Conservation (phyloP, 257 asterid species). For the Galeopsis tetrahit region DNA sequence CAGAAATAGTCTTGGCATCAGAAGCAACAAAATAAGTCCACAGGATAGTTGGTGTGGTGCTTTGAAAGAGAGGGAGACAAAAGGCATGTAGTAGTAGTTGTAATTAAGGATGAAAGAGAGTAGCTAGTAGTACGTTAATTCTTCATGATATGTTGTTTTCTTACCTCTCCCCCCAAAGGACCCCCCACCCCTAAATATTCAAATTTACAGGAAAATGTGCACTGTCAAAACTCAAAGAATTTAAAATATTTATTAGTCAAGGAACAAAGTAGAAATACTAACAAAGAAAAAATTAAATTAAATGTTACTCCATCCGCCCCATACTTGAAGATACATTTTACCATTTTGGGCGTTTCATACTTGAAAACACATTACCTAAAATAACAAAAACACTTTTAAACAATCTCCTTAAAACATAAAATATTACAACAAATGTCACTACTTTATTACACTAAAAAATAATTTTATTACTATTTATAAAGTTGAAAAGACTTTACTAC, state of each 20-base stretch:
- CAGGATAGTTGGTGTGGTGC: constrained; percentile 44
- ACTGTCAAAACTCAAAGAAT: constrained; percentile 52
- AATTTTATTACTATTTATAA: too few relatives aligned
- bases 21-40: constrained; percentile 40
- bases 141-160: constrained; percentile 53
- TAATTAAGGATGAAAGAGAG: constrained; percentile 43
- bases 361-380: too few relatives aligned
- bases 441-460: too few relatives aligned
- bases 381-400: too few relatives aligned
- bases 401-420: too few relatives aligned
- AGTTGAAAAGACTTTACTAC: too few relatives aligned
- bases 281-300: too few relatives aligned
- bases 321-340: too few relatives aligned
- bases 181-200: not conserved
- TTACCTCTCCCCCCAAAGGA: not conserved
- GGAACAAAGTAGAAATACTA: not conserved
- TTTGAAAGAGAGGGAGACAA: constrained; percentile 52
- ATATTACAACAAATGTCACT: too few relatives aligned
- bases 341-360: too few relatives aligned
- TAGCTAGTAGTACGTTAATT: not conserved
- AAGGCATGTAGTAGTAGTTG: constrained; percentile 52
- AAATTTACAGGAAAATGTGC: constrained; percentile 56
- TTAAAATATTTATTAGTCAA: constrained; percentile 50
- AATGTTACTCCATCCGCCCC: too few relatives aligned
- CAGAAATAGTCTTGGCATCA: constrained; percentile 33